These are phyloP conservation scores for Ascoidea tarda DNA, from an alignment of 805 yeast genomes.

Conservation along the genomic window DNA sequence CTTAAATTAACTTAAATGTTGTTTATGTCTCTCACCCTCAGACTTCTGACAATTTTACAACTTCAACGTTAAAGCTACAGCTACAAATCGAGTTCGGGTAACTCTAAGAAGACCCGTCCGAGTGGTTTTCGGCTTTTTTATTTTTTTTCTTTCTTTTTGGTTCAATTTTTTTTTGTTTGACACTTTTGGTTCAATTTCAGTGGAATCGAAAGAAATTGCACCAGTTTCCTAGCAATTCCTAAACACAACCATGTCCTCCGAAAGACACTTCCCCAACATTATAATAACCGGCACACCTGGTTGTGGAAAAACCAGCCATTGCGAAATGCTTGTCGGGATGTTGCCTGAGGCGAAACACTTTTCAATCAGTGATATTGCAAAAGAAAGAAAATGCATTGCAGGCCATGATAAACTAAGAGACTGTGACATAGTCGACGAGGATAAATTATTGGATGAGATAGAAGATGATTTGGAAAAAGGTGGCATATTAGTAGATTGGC, in stretches of 20 bases:
- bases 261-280: slow-evolving; percentile 44
- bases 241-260: background rate
- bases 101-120: too few species aligned
- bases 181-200: too few species aligned
- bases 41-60: too few species aligned
- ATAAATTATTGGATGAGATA: slow-evolving; percentile 64
- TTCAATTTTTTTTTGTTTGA: too few species aligned
- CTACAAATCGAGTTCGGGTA: too few species aligned
- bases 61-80: too few species aligned
- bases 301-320: slow-evolving; percentile 54
- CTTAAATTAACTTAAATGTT: too few species aligned
- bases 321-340: slow-evolving; percentile 40
- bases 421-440: slow-evolving; percentile 86
- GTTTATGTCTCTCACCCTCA: too few species aligned
- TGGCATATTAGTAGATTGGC: slow-evolving; percentile 94
- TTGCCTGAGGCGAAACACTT: slow-evolving; percentile 33
- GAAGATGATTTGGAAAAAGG: slow-evolving; percentile 74
- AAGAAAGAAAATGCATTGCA: slow-evolving; percentile 58
- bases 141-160: too few species aligned
- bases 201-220: too few species aligned
- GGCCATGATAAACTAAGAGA: slow-evolving; percentile 81
- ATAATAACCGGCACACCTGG: slow-evolving; percentile 92
- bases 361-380: slow-evolving; percentile 72
- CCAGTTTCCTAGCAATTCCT: too few species aligned
- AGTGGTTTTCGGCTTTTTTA: too few species aligned